A percentile compares a stretch with the other conserved stretches of the same genome.
These are phyloP conservation scores for Phytophthora idaei DNA, from an alignment of 352 stramenopile species.

Conservation along the genomic window DNA sequence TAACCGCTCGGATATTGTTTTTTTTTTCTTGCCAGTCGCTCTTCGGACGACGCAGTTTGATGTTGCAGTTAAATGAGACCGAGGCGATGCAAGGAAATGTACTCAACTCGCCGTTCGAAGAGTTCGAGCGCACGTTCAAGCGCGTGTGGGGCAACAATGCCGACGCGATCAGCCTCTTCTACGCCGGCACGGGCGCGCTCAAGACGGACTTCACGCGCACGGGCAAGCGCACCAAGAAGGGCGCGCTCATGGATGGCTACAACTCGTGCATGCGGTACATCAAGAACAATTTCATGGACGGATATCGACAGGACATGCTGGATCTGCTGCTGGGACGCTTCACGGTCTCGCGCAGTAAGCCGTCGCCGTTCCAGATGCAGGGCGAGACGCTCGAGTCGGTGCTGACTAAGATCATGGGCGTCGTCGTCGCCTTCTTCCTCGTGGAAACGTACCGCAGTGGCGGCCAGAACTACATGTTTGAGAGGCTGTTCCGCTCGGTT, in stretches of 20 bases:
- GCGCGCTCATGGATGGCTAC: slow-evolving; percentile 93
- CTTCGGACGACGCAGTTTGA: slow-evolving; percentile 89
- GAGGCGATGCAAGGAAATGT: slow-evolving; percentile 73
- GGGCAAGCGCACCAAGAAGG: slow-evolving; percentile 92
- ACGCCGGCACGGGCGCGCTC: slow-evolving; percentile 93
- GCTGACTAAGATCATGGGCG: slow-evolving; percentile 53
- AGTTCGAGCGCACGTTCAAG: slow-evolving; percentile 84
- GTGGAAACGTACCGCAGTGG: slow-evolving; percentile 59
- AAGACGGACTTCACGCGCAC: slow-evolving; percentile 97
- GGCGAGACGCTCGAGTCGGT: slow-evolving; percentile 64
- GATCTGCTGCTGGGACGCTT: slow-evolving; percentile 89
- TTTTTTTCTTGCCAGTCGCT: slow-evolving; percentile 79
- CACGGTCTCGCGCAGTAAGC: slow-evolving; percentile 52
- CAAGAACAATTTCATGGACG: slow-evolving; percentile 97
- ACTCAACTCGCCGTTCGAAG: slow-evolving; percentile 64
- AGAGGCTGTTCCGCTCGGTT: slow-evolving; percentile 61
- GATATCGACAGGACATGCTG: slow-evolving; percentile 93
- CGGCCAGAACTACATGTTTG: slow-evolving; percentile 51
- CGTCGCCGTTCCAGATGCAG: slow-evolving; percentile 51
- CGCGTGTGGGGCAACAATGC: slow-evolving; percentile 96
- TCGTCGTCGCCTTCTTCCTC: slow-evolving; percentile 63
- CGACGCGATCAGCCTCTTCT: slow-evolving; percentile 94
- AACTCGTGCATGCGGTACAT: slow-evolving; percentile 96
- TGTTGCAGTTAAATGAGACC: slow-evolving; percentile 83
- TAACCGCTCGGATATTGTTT: slow-evolving; percentile 2